Evolutionary conservation across 495 filamentous ascomycete species (phyloP), one percentile per base, ranked within the genome.

Genomic region (Bacidia gigantensis): DNA sequence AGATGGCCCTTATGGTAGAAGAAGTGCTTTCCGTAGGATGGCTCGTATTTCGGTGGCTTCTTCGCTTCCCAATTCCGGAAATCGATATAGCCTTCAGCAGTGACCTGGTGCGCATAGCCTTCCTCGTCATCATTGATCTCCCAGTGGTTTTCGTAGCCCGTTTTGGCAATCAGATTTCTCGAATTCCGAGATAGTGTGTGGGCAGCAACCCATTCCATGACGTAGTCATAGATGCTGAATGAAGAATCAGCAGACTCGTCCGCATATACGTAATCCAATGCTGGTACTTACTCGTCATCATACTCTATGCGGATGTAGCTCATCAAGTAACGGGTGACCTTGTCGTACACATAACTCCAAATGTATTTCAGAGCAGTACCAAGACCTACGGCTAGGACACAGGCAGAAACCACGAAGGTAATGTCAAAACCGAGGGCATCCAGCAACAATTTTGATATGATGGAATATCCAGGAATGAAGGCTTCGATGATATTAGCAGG

Each of bases 381-480:
- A 20, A 84, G 47, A 26, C 70, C 64, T 20, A 75, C 72, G 1
- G 86, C 50, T 0, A 85, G 55, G 12, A 80, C 63, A 43, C 52
- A 56, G 2, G 54, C 42, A 1, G 83, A 82, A 38, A 89, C 72
- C 62, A 86, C 81, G n/a, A 80, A 49, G 44, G 78, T 80, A 11
- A 87, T 67, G 59, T 93, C 86, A 62, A 93, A 73, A 41, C 80
- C 72, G 1, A 85, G 65, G 50, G 79, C 74, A 23, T 76, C 76
- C 5, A 75, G 64, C 3, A 85, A 57, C 22, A 79, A 72, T 1
- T 73, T 65, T 0, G 81, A 80, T 48, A 86, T 67, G 55, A 83
- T 61, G 1, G 78, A 73, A 63, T 86, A 87, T 14, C 84, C 85
- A 0, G 85, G 85, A 51, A 89, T 79, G 62, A 89, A 73, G 23